Evolutionary conservation across 208 protist species (phyloP).

Genomic region (Phytomonas sp.): DNA sequence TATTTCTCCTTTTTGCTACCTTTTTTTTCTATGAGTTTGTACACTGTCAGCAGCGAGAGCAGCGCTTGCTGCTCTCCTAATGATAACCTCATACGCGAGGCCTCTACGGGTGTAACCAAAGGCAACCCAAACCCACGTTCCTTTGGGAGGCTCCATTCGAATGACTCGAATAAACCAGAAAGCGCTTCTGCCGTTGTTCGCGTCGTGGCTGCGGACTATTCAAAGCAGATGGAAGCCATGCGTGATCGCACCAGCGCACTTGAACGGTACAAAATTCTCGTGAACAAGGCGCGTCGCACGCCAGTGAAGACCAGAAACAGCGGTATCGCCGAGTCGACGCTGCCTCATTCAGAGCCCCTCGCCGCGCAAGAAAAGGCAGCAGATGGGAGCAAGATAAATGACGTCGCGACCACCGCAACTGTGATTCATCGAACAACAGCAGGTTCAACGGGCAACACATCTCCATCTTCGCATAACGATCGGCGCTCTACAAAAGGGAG

Average conservation of each 20-base stretch:
- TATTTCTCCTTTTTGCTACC: conserved; percentile 9
- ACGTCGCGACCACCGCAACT: not conserved
- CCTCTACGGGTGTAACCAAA: not conserved
- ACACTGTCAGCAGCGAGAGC: conserved; percentile 27
- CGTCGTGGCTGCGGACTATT: conserved; percentile 35
- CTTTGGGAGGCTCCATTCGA: not conserved
- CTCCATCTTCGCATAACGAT: not conserved
- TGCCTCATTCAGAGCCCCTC: conserved; percentile 8
- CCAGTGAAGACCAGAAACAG: conserved; percentile 7
- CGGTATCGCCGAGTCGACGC: conserved; percentile 13
- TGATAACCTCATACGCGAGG: not conserved
- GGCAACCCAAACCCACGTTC: not conserved
- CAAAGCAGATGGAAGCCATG: conserved; percentile 33
- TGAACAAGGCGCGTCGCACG: conserved; percentile 10
- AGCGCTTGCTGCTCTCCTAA: conserved; percentile 18
- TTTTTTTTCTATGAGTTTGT: conserved; percentile 15
- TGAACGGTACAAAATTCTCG: conserved; percentile 54
- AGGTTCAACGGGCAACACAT: not conserved
- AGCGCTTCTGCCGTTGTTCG: conserved; percentile 33
- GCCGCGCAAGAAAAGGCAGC: not conserved
- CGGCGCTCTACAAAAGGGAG: not conserved
- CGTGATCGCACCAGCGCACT: conserved; percentile 35
- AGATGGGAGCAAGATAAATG: conserved; percentile 3
- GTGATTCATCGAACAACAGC: not conserved
- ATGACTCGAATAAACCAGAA: conserved; percentile 16